phyloP scores from a whole-genome alignment of 73 alveolate species.

The Paramecium biaurelia region DNA sequence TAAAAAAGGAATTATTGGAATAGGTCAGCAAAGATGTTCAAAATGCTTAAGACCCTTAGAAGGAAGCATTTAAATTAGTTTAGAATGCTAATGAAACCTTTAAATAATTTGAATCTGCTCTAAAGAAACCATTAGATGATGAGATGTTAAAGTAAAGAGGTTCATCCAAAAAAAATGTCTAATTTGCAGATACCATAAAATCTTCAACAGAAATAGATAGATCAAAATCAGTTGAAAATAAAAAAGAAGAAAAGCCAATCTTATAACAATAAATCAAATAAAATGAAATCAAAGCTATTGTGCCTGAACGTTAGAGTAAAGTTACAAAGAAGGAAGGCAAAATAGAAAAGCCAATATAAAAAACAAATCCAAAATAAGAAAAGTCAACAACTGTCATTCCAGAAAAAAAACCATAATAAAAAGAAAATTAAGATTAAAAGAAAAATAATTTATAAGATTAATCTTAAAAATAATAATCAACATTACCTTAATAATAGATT shows the following conservation, averaged over 20 bases:
- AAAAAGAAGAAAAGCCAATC: neutral
- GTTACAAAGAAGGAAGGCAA: neutral
- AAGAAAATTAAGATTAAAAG: neutral
- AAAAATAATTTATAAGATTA: neutral
- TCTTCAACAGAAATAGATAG: neutral
- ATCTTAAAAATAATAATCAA: neutral
- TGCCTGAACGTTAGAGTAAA: neutral
- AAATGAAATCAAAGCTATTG: neutral
- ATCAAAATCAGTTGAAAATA: conserved; percentile 19
- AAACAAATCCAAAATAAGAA: neutral
- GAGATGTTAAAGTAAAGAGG: neutral
- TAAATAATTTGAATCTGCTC: conserved; percentile 29
- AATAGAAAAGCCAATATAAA: neutral
- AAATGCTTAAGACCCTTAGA: neutral
- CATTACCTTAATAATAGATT: neutral
- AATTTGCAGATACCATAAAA: conserved; percentile 1
- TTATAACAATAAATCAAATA: neutral
- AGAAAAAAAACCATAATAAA: neutral
- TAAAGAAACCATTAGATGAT: conserved; percentile 29
- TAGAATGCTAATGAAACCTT: neutral
- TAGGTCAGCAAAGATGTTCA: neutral
- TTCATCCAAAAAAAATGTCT: neutral
- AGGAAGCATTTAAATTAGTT: conserved; percentile 18
- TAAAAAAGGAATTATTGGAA: neutral
- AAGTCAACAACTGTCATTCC: neutral